Evolutionary conservation across 2,329 filamentous ascomycete genomes (phyloP), one percentile per base, ranked within the genome.

Genomic region (Pestalotiopsis sp.): DNA sequence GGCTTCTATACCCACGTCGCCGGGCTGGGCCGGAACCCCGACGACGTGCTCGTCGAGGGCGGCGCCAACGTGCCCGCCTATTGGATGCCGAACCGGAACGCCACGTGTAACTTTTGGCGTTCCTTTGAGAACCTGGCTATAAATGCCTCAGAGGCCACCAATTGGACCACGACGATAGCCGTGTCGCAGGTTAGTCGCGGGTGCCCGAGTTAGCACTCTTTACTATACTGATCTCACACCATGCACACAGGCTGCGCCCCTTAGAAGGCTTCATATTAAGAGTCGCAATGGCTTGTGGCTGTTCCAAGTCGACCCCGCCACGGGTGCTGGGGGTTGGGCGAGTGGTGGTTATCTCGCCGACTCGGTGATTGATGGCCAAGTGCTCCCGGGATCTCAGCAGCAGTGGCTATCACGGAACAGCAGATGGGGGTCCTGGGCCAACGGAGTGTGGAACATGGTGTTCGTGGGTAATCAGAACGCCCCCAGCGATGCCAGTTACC

Each of bases 361-460:
- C 63, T 77, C 76, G 25, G 72, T 77, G 2, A 73, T 79, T 7
- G 77, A 79, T 38, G 63, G 73, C 25, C 73, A 75, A 57, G 74
- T 79, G 25, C 73, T 79, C 13, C 77, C 77, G 13, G 77, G 77
- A 14, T 79, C 77, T 20, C 77, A 79, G 66, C 77, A 79, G 70
- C 77, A 79, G 67, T 79, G 77, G 77, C 68, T 79, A 13, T 79
- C 77, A 13, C 74, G 77, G 17, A 79, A 79, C 67, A 77, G 77
- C 27, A 73, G 62, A 68, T 79, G 78, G 58, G 77, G 76, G 9
- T 76, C 72, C 62, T 79, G 77, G 77, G 75, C 77, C 1, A 79
- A 79, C 45, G 77, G 72, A 13, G 77, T 79, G 2, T 79, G 77
- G 77, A 79, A 79, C 31, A 79, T 78, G 77, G 77, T 78, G 6